Evolutionary conservation across 2,329 filamentous ascomycete species (phyloP).

Genomic region (Rutstroemia sp.): DNA sequence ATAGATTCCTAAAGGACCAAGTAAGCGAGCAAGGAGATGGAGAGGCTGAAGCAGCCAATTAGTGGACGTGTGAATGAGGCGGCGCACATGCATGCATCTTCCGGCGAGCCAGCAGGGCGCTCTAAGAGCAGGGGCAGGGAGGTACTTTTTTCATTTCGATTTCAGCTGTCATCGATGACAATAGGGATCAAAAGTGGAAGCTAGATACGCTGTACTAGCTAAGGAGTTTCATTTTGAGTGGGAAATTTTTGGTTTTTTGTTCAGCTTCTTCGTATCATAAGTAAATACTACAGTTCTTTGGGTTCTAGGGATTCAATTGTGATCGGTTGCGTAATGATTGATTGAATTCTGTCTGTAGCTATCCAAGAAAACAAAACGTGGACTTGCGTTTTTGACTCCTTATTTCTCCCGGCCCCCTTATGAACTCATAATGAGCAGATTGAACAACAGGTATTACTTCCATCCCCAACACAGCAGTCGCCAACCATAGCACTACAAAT

Average conservation of each 20-base stretch:
- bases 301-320: background rate
- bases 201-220: background rate
- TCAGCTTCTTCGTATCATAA: background rate
- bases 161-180: background rate
- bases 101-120: background rate
- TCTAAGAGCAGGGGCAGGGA: background rate
- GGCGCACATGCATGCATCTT: too few species aligned
- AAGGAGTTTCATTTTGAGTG: background rate
- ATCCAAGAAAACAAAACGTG: too few species aligned
- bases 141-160: background rate
- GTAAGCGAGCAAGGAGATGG: background rate
- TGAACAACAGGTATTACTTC: background rate
- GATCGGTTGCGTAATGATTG: too few species aligned
- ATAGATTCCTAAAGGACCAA: constrained; percentile 9
- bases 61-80: too few species aligned
- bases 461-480: background rate
- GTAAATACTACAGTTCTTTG: background rate
- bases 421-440: too few species aligned
- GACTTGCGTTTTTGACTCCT: too few species aligned
- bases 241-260: background rate
- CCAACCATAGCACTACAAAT: background rate
- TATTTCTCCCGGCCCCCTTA: too few species aligned
- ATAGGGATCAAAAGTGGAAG: background rate
- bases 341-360: too few species aligned
- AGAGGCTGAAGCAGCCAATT: too few species aligned